These are phyloP conservation scores for Leucocoprinus leucothites DNA, from an alignment of 768 basidiomycete genomes.

Conservation along the genomic window DNA sequence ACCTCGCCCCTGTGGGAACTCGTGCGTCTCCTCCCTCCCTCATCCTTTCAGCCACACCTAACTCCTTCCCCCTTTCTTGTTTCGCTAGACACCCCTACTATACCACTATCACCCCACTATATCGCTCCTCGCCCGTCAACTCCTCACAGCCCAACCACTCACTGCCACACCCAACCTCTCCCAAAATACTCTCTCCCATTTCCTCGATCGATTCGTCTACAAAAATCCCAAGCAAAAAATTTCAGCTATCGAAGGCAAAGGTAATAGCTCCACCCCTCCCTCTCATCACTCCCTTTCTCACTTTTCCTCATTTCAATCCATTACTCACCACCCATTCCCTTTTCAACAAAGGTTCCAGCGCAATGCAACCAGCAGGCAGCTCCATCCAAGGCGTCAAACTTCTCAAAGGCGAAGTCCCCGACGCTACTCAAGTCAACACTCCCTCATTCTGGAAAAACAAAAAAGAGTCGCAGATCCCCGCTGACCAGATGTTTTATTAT, in stretches of 20 bases:
- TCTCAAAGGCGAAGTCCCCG: constrained; percentile 53
- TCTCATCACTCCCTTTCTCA: background rate
- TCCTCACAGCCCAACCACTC: constrained; percentile 68
- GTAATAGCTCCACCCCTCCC: no score
- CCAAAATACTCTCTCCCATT: constrained; percentile 89
- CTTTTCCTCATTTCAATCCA: constrained; percentile 20
- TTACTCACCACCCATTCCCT: no score
- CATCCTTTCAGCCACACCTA: background rate
- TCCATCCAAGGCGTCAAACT: constrained; percentile 73
- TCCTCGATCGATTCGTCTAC: constrained; percentile 96
- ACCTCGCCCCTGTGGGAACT: constrained; percentile 87
- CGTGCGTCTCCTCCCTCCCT: constrained; percentile 40
- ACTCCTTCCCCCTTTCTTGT: background rate
- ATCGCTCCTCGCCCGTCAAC: constrained; percentile 80
- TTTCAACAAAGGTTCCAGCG: constrained; percentile 84
- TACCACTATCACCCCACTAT: constrained; percentile 91
- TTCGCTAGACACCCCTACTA: constrained; percentile 67
- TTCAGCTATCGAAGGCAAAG: constrained; percentile 18
- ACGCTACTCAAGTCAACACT: constrained; percentile 60
- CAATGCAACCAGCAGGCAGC: constrained; percentile 92
- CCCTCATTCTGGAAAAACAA: constrained; percentile 64
- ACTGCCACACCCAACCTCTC: constrained; percentile 86
- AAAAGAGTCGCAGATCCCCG: constrained; percentile 70
- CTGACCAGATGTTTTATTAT: constrained; percentile 94
- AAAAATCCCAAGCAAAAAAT: constrained; percentile 84